Evolutionary conservation across 1,284 basidiomycete species (phyloP).

Genomic region (Xanthoconium separans): DNA sequence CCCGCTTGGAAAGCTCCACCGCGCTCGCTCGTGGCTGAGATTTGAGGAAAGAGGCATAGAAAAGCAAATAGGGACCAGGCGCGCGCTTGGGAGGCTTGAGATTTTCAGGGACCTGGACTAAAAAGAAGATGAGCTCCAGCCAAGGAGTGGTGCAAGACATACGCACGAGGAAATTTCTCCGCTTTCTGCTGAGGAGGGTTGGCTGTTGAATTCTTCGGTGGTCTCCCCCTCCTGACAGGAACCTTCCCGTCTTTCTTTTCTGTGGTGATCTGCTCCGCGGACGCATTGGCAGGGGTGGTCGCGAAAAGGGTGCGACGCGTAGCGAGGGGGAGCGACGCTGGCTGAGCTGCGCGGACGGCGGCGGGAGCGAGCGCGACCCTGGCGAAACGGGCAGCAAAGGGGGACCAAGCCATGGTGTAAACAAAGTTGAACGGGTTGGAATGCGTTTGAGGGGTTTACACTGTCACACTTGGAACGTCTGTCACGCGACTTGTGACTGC

Average conservation of each 20-base stretch:
- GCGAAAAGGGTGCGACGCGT: slow-evolving; percentile 29
- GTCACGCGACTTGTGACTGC: slow-evolving; percentile 24
- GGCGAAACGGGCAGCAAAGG: slow-evolving; percentile 13
- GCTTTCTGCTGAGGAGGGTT: slow-evolving; percentile 7
- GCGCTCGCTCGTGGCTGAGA: not conserved
- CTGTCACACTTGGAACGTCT: slow-evolving; percentile 12
- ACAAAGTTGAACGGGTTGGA: too few species aligned
- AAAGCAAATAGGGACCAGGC: slow-evolving; percentile 22
- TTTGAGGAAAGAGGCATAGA: slow-evolving; percentile 20
- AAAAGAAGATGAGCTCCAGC: not conserved
- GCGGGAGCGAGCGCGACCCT: not conserved
- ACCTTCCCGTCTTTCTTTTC: not conserved
- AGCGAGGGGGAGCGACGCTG: not conserved
- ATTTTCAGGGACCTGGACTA: slow-evolving; percentile 16
- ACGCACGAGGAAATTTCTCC: not conserved
- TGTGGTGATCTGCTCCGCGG: not conserved
- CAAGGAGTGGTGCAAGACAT: not conserved
- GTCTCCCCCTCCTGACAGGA: slow-evolving; percentile 11
- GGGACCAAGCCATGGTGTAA: slow-evolving; percentile 11
- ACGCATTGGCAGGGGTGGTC: slow-evolving; percentile 12
- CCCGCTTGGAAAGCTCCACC: slow-evolving; percentile 14
- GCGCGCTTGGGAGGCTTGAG: slow-evolving; percentile 31
- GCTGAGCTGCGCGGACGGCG: not conserved
- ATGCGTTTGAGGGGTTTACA: not conserved
- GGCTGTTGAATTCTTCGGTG: slow-evolving; percentile 2